Evolutionary conservation across 257 asterid species (phyloP), one percentile per base, ranked within the genome.

Genomic region (Linderniella brevidens): DNA sequence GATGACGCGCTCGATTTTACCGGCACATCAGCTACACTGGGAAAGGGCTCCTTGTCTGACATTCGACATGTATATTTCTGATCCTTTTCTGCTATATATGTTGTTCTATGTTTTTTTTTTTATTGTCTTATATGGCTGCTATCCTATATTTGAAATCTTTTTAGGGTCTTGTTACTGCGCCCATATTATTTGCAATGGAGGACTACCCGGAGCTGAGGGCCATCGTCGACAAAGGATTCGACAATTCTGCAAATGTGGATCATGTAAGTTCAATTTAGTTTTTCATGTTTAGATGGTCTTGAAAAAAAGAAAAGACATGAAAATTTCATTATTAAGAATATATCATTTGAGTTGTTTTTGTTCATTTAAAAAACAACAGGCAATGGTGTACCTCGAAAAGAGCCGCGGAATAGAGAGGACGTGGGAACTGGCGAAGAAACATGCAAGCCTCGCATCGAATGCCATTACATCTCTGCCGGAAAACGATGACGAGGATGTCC

Each of bases 21-120:
- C 8, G 96, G 96, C 56, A 74, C 96, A 38, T 84, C 94, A 57
- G 48, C 92, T 17, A 70, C 93, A 56, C 96, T 84, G 9, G 98
- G 98, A 50, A 90, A 90, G 63, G 96, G 93, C 40, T 77, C 98
- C 58, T 73, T 90, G 65, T 84, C 94, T n/a, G 96, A 90, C 69
- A 84, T 90, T 59, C 93, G 83, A 56, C 98, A 90, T 60, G 98
- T 90, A 79, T 49, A 39, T 29, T 17, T 18, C 32, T 39, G 11
- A 38, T 57, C 55, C n/a, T 20, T 47, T n/a, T 38, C 35, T 1
- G 11, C 5, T 10, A 5, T 8, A 46, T 39, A 0, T n/a, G n/a
- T 5, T 15, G 11, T 17, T 10, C 18, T 49, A 35, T 48, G 0
- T 39, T 19, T 36, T 35, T 39, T 13, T 46, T 8, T 35, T 3